Evolutionary conservation across 176 grass and related monocot species (phyloP).

Genomic region (Oryza meridionalis): DNA sequence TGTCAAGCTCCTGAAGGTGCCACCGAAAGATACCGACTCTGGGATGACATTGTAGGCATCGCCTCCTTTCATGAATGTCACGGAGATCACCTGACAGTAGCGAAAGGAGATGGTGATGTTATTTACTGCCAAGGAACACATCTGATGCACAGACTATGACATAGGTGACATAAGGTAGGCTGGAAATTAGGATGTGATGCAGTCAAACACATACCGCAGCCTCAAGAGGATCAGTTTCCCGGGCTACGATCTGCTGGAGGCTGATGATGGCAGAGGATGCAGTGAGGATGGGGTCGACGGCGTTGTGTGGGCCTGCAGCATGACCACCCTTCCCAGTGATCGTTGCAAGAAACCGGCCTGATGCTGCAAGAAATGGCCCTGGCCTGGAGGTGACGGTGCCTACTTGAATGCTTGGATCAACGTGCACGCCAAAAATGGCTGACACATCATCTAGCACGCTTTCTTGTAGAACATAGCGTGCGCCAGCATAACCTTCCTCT

Average conservation of each 20-base stretch:
- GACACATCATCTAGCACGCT: constrained; percentile 35
- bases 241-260: constrained; percentile 62
- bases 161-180: not conserved
- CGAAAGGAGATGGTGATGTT: not conserved
- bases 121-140: not conserved
- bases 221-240: constrained; percentile 66
- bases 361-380: constrained; percentile 43
- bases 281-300: constrained; percentile 58
- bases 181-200: not conserved
- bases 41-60: constrained; percentile 77
- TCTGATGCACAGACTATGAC: not conserved
- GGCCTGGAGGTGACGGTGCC: constrained; percentile 36
- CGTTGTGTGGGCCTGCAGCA: constrained; percentile 50
- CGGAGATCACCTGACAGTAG: constrained; percentile 56
- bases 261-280: constrained; percentile 56
- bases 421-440: constrained; percentile 53
- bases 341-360: constrained; percentile 32
- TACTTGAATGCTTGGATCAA: constrained; percentile 13
- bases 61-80: constrained; percentile 63
- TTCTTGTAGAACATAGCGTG: constrained; percentile 52
- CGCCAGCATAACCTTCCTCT: constrained; percentile 61
- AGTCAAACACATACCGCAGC: constrained; percentile 44
- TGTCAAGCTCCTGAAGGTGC: constrained; percentile 67
- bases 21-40: constrained; percentile 58
- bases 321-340: constrained; percentile 61